Base-by-base conservation (phyloP, 495 filamentous ascomycete species). In the Annulohypoxylon bovei region DNA sequence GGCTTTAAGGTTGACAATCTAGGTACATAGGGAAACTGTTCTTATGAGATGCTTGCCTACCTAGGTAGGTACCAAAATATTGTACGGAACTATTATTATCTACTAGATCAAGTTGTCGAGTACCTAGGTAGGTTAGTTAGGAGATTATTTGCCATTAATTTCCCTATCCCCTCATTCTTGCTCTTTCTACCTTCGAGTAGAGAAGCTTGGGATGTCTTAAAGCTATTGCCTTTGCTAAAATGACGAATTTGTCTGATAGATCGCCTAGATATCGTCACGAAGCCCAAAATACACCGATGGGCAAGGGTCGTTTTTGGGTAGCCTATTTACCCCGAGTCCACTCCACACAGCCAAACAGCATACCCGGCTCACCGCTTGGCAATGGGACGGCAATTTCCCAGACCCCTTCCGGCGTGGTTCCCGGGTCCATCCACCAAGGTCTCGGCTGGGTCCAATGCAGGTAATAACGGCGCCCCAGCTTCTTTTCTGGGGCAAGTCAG, bases 351-450 rank as follows among this genome's bases (percentile, higher is more conserved):
- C 61, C 30, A n/a, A 18, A 23, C 61, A 64, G 6, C 61, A 55
- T 47, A 56, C 61, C 50, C 61, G 61, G 40, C 53, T 50, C 35
- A 40, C 47, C 16, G 55, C 62, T 62, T 71, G 68, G 68, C 49
- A 62, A 61, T 66, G 62, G 42, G 22, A 55, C 56, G 27, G 62
- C 50, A 71, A 71, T 71, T 71, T 71, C 68, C 68, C 42, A 32
- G 53, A 20, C 54, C 52, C 62, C 32, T 62, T 22, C 30, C 55
- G 39, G 47, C 56, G 28, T 27, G 67, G 62, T 30, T 70, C 55
- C 55, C 49, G 54, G 61, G 61, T 44, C 67, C 58, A 59, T 60
- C 23, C 61, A 58, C 67, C 22, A 25, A 1, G 33, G 18, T 55
- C 53, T 63, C 53, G 53, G 27, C 47, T 11, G 37, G 37, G 37